Percentiles rank a stretch among this genome's conserved stretches.
Conservation (phyloP, 768 basidiomycete genomes). For the Phlebiopsis gigantea region DNA sequence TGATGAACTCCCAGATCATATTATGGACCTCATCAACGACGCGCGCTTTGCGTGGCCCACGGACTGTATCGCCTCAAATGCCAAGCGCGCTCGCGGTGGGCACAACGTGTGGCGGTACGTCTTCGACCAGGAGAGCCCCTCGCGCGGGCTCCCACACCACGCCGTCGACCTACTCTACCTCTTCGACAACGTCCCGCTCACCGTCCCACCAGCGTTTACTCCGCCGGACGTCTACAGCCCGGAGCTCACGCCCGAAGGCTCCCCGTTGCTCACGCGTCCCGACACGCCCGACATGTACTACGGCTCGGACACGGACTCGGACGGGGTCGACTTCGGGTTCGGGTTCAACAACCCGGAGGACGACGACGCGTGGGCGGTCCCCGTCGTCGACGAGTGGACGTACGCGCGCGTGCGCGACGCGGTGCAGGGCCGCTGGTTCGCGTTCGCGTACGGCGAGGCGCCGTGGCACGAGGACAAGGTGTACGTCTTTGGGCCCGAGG, state of each 20-base stretch:
- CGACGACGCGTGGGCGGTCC: conserved; percentile 43
- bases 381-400: conserved; percentile 60
- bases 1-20: conserved; percentile 61
- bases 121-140: conserved; percentile 77
- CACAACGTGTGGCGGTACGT: conserved; percentile 74
- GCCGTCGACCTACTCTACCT: conserved; percentile 71
- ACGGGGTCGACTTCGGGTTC: conserved; percentile 21
- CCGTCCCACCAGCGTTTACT: conserved; percentile 25
- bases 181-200: conserved; percentile 68
- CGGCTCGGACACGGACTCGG: conserved; percentile 28
- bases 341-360: conserved; percentile 28
- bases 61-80: conserved; percentile 52
- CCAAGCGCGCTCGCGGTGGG: conserved; percentile 45
- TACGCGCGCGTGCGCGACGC: conserved; percentile 64
- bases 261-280: conserved; percentile 10
- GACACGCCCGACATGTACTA: conserved; percentile 26
- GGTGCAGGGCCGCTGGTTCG: conserved; percentile 70
- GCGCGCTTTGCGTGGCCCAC: conserved; percentile 75
- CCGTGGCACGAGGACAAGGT: conserved; percentile 70
- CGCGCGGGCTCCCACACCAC: conserved; percentile 60
- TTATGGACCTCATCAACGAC: conserved; percentile 74
- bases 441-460: conserved; percentile 67
- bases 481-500: conserved; percentile 75
- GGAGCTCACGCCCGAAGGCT: neutral
- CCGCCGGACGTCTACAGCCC: conserved; percentile 23